A percentile compares a stretch with the other conserved stretches of the same genome.
Evolutionary conservation across 768 basidiomycete species (phyloP).

Genomic region (Mycena polygramma): DNA sequence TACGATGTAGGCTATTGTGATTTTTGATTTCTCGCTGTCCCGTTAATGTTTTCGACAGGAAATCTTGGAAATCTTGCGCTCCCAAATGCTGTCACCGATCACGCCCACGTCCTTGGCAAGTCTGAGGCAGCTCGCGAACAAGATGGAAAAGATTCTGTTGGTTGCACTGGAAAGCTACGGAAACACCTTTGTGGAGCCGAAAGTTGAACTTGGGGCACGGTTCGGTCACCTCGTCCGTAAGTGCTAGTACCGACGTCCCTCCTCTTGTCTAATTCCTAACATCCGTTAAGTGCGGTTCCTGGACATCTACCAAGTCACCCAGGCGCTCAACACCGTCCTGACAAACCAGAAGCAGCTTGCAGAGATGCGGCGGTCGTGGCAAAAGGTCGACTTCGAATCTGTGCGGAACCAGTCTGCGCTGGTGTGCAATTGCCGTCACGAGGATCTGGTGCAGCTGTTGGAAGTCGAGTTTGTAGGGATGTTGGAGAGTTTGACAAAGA

Average conservation of each 20-base stretch:
- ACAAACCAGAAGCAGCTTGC: conserved; percentile 87
- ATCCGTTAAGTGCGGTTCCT: conserved; percentile 80
- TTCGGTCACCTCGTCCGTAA: conserved; percentile 91
- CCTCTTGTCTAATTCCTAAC: conserved; percentile 16
- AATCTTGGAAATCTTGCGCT: conserved; percentile 87
- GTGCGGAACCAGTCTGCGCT: conserved; percentile 94
- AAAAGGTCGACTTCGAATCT: conserved; percentile 90
- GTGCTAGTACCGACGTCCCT: conserved; percentile 48
- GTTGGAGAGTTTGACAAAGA: conserved; percentile 79
- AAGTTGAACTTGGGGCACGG: conserved; percentile 90
- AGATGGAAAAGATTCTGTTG: conserved; percentile 92
- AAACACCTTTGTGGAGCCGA: conserved; percentile 91
- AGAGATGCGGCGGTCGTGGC: conserved; percentile 92
- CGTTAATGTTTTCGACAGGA: conserved; percentile 63
- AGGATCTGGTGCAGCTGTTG: conserved; percentile 86
- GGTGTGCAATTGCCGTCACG: conserved; percentile 93
- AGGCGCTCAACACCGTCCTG: conserved; percentile 89
- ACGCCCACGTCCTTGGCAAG: conserved; percentile 74
- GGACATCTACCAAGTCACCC: conserved; percentile 93
- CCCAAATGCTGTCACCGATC: conserved; percentile 87
- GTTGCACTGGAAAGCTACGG: conserved; percentile 86
- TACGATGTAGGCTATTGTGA: conserved; percentile 77
- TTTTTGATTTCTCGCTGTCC: conserved; percentile 19
- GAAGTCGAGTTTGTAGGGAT: conserved; percentile 88
- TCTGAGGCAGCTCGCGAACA: conserved; percentile 85